A percentile compares a stretch with the other conserved stretches of the same genome.
Conservation (phyloP, 331 rosid genomes). For the Malus hybrid region DNA sequence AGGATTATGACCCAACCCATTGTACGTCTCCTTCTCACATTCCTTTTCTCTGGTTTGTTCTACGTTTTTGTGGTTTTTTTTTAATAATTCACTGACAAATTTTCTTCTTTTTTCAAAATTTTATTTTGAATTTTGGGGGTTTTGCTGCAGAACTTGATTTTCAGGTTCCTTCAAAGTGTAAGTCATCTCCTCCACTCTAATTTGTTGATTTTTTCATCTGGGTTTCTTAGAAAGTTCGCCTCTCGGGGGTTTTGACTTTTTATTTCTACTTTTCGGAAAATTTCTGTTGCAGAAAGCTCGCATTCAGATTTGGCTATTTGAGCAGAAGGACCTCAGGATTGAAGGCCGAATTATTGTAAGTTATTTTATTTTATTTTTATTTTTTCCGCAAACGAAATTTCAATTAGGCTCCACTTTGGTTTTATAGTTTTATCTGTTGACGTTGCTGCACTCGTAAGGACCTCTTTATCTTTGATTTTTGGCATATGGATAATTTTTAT, state of each 20-base stretch:
- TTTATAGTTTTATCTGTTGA: neutral
- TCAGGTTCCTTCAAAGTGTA: constrained; percentile 81
- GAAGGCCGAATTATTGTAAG: constrained; percentile 78
- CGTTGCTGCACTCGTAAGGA: neutral
- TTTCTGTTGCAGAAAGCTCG: constrained; percentile 56
- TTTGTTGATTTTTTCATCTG: neutral
- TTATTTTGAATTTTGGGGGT: neutral
- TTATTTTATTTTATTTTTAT: neutral
- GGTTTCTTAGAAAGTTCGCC: neutral
- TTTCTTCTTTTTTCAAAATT: neutral
- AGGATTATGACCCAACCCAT: constrained; percentile 85
- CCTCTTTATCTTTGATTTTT: neutral
- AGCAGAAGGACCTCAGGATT: constrained; percentile 71
- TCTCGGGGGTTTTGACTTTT: neutral
- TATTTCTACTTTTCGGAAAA: neutral
- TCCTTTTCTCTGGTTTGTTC: neutral
- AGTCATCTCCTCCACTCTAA: constrained; percentile 10
- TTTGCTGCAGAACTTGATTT: constrained; percentile 62
- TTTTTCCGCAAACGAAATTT: neutral
- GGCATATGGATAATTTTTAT: neutral
- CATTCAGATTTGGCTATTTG: constrained; percentile 81
- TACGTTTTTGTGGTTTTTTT: neutral
- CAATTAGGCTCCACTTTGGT: neutral
- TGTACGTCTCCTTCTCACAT: constrained; percentile 18
- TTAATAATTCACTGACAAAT: neutral